phyloP scores from a whole-genome alignment of 2,329 filamentous ascomycete species.

The Coleophoma eucalyptorum region DNA sequence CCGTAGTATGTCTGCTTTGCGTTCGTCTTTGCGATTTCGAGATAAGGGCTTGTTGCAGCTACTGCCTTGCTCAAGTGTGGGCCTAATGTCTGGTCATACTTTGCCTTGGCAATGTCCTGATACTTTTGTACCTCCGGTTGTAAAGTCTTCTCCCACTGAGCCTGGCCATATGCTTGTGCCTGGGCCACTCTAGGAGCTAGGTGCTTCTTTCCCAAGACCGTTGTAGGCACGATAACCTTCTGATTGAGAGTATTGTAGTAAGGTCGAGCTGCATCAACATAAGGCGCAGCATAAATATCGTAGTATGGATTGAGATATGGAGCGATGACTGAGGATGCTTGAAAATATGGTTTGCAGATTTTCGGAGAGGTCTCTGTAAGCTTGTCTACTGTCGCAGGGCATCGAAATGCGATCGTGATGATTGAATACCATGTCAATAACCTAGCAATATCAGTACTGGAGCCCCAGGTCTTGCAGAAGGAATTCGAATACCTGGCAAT shows the following conservation, averaged over 20 bases:
- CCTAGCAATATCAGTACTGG: constrained; percentile 38
- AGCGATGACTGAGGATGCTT: constrained; percentile 55
- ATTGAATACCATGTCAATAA: constrained; percentile 84
- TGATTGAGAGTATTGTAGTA: constrained; percentile 66
- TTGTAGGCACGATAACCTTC: constrained; percentile 64
- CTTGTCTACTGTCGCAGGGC: constrained; percentile 65
- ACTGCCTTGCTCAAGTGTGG: constrained; percentile 67
- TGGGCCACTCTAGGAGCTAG: constrained; percentile 70
- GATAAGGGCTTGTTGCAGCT: constrained; percentile 65
- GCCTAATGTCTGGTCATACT: constrained; percentile 69
- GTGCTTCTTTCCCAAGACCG: constrained; percentile 65
- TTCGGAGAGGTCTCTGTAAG: constrained; percentile 67
- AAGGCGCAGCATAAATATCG: constrained; percentile 75
- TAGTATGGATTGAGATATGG: constrained; percentile 87
- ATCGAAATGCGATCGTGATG: constrained; percentile 76
- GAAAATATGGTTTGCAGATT: constrained; percentile 81
- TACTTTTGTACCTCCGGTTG: constrained; percentile 70
- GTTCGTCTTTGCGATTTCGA: constrained; percentile 58
- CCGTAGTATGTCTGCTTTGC: constrained; percentile 67
- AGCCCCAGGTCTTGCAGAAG: not conserved
- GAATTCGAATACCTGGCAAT: constrained; percentile 46
- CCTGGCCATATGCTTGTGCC: constrained; percentile 59
- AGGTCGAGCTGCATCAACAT: constrained; percentile 71
- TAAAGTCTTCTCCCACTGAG: constrained; percentile 76
- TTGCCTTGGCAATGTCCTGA: constrained; percentile 53